Evolutionary conservation across 176 grass and related monocot genomes (phyloP), one percentile per base, ranked within the genome.

Genomic region (Lolium perenne): DNA sequence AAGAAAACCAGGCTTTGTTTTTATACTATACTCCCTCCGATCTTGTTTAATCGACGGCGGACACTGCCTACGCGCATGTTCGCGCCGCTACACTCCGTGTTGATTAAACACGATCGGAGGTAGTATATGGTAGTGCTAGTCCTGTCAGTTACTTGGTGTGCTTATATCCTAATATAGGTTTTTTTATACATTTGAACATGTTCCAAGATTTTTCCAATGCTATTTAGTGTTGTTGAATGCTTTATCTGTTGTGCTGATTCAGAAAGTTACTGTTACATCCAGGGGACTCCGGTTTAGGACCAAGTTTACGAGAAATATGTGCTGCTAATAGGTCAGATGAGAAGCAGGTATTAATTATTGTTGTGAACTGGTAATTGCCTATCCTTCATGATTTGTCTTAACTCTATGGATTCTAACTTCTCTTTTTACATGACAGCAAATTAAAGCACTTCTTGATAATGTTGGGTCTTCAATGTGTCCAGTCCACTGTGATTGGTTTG

Each of bases 401-500:
- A 51, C 47, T 71, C 45, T 88, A 17, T 85, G 79, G 18, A 21
- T 56, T 73, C 53, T 74, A 79, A 84, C 49, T 25, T 80, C 59
- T 83, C 73, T 71, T 38, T 86, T 72, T 38, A 71, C 32, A 23
- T 92, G 45, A 81, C 58, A 95, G 97, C 97, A 98, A 98, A 94
- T 98, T 79, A 92, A 94, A 90, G 92, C 92, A 67, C 92, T 98
- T 84, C 77, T 98, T 84, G 86, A 95, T 84, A 89, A 84, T 81
- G 97, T 95, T 89, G 97, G 97, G 58, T 77, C 92, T 89, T 95
- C 97, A 63, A 95, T 98, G 94, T 98, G 97, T 80, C 97, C 93
- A 35, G 89, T 92, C 18, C 82, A 90, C 79, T 91, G 58, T 25
- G 97, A 98, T 92, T 98, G 97, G 97, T 91, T 95, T 76, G 95